Evolutionary conservation across 768 basidiomycete genomes (phyloP), one percentile per base, ranked within the genome.

Genomic region (Leccinum broughii): DNA sequence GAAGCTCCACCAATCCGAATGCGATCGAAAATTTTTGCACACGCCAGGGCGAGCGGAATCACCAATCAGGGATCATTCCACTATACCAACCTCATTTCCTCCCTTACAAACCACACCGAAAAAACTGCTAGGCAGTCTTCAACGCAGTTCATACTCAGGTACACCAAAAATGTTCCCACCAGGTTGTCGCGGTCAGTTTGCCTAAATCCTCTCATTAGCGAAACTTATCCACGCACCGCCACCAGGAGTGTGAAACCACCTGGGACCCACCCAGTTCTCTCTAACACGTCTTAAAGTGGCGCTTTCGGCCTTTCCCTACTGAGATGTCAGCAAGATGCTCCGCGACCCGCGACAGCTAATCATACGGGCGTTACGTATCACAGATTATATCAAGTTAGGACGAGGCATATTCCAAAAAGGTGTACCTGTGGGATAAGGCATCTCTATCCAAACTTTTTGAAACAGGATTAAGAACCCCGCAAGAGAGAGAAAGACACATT

Each of bases 131-230:
- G 75, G 30, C 81, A 77, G 46, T 85, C 85, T 66, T 88, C 86
- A 65, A 86, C 90, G 75, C 81, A 93, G 50, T 83, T 80, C 59
- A 80, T 81, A 60, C 88, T 88, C 44, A 92, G 80, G 70, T 92
- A 91, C 20, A 85, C 63, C n/a, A 93, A 77, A 52, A 85, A 76
- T 3, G 86, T 85, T 35, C 82, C 82, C 54, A 86, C 81, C 82
- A 34, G 4, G 11, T 13, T 84, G 59, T 24, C 55, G 35, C 3
- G 50, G 34, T 58, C 26, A 49, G 55, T 35, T 39, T 17, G 53
- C 37, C 51, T 37, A 46, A 56, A 53, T 46, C 7, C 49, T 34
- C 34, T 22, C 50, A 34, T 56, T 54, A 61, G 44, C 51, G 39
- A 59, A 37, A 55, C 34, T 48, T 32, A 55, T 52, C 48, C 34